Evolutionary conservation across 23 red algal species (phyloP).

Genomic region (Gracilaria vermiculophylla): DNA sequence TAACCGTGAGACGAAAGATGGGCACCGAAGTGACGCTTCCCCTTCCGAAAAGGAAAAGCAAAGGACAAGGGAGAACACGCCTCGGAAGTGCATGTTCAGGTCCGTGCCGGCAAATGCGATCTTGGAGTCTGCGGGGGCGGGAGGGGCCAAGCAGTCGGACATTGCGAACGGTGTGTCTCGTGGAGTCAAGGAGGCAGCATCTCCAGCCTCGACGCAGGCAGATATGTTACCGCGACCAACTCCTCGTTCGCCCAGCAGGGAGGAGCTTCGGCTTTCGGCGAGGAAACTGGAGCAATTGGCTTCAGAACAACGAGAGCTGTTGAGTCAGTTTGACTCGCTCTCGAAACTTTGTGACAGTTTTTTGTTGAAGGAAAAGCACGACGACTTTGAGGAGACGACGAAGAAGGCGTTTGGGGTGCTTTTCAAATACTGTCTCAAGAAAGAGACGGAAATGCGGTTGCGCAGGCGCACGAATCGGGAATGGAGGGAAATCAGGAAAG

Average conservation of each 20-base stretch:
- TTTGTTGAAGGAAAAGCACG: slow-evolving; percentile 1
- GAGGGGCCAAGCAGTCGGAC: not conserved
- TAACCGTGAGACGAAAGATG: not conserved
- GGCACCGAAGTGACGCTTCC: not conserved
- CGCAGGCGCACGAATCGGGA: not conserved
- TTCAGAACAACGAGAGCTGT: not conserved
- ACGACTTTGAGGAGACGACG: slow-evolving; percentile 12
- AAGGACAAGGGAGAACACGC: not conserved
- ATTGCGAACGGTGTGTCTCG: not conserved
- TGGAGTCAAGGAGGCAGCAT: not conserved
- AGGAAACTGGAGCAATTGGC: not conserved
- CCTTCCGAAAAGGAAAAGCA: not conserved
- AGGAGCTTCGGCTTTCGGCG: not conserved
- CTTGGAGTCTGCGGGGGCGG: not conserved
- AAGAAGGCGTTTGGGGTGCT: not conserved
- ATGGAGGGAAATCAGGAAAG: not conserved
- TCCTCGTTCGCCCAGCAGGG: not conserved
- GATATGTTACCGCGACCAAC: not conserved
- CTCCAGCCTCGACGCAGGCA: not conserved
- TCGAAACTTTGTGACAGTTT: not conserved
- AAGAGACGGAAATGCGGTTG: slow-evolving; percentile 1
- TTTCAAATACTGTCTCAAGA: slow-evolving; percentile 1
- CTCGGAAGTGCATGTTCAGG: slow-evolving; percentile 6
- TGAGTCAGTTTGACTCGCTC: slow-evolving; percentile 24
- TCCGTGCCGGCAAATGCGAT: not conserved